Evolutionary conservation across 768 basidiomycete genomes (phyloP).

Genomic region (Goffeauzyma gilvescens): DNA sequence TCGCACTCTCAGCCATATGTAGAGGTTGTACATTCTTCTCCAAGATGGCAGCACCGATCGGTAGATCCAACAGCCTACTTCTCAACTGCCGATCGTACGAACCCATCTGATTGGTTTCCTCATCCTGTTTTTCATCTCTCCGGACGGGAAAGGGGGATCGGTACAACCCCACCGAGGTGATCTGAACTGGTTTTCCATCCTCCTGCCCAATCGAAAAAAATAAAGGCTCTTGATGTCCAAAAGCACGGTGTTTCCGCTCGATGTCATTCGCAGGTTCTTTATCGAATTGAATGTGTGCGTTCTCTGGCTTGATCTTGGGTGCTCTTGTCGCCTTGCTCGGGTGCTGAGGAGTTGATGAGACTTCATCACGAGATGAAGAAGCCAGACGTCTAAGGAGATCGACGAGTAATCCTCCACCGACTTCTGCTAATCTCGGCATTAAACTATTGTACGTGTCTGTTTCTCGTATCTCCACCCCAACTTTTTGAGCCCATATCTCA

Average conservation of each 20-base stretch:
- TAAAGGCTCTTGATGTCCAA: slow-evolving; percentile 6
- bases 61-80: too few species aligned
- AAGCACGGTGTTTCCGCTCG: slow-evolving; percentile 19
- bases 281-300: slow-evolving; percentile 43
- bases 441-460: slow-evolving; percentile 39
- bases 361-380: slow-evolving; percentile 1
- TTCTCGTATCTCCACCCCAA: slow-evolving; percentile 39
- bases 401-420: slow-evolving; percentile 55
- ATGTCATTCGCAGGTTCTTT: slow-evolving; percentile 43
- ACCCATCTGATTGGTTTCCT: too few species aligned
- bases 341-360: slow-evolving; percentile 1
- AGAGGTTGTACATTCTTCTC: too few species aligned
- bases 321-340: slow-evolving; percentile 38
- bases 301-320: slow-evolving; percentile 41
- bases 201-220: too few species aligned
- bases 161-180: too few species aligned
- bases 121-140: too few species aligned
- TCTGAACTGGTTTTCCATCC: too few species aligned
- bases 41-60: too few species aligned
- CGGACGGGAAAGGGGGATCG: too few species aligned
- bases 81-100: too few species aligned
- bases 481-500: slow-evolving; percentile 41
- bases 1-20: too few species aligned
- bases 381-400: slow-evolving; percentile 44
- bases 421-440: slow-evolving; percentile 42